Percentiles rank a stretch among this genome's conserved stretches.
phyloP scores from a whole-genome alignment of 2,329 filamentous ascomycete genomes.

The Truncatella angustata region DNA sequence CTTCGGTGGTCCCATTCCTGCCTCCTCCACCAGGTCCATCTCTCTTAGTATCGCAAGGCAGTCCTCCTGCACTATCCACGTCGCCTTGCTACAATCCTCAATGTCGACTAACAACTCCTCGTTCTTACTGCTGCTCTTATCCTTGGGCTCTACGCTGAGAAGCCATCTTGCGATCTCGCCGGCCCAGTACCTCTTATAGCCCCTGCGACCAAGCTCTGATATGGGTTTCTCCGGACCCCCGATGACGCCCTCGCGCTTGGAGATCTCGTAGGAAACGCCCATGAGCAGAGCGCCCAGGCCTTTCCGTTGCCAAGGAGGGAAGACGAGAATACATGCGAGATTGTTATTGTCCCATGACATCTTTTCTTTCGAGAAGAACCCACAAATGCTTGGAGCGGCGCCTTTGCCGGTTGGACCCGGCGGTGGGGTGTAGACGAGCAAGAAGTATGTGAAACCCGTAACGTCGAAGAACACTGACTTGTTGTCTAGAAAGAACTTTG shows the following conservation, averaged over 20 bases:
- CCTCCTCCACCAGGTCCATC: conserved; percentile 71
- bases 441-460: conserved; percentile 89
- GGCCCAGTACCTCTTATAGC: conserved; percentile 84
- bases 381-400: conserved; percentile 61
- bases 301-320: conserved; percentile 92
- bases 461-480: conserved; percentile 99
- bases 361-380: conserved; percentile 99
- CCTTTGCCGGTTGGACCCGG: conserved; percentile 1
- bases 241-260: conserved; percentile 75
- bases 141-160: conserved; percentile 38
- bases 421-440: conserved; percentile 74
- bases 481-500: conserved; percentile 95
- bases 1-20: conserved; percentile 44
- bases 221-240: conserved; percentile 95
- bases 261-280: conserved; percentile 90
- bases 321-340: conserved; percentile 91
- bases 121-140: conserved; percentile 6
- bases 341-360: conserved; percentile 99
- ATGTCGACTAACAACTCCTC: conserved; percentile 59
- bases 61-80: conserved; percentile 84
- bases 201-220: conserved; percentile 77
- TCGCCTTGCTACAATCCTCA: conserved; percentile 69
- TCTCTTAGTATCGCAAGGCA: conserved; percentile 74
- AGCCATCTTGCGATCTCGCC: conserved; percentile 76
- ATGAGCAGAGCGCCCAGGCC: conserved; percentile 87